Conservation (phyloP, 148 eudicot species). For the Amaranthus palmeri region DNA sequence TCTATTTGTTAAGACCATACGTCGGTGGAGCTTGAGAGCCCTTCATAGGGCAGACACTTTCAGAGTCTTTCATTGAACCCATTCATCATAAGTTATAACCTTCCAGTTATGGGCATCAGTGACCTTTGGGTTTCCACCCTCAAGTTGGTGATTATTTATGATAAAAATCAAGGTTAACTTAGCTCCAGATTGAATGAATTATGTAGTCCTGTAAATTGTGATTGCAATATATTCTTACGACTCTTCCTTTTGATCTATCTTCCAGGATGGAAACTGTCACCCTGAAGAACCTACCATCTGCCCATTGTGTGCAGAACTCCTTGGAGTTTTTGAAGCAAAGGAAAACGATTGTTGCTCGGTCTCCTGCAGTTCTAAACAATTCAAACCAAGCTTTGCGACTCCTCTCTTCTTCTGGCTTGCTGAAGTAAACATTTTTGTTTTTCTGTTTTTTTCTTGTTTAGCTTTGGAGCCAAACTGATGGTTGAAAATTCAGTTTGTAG, state of each 20-base stretch:
- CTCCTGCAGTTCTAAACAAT: conserved; percentile 75
- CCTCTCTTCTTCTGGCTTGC: conserved; percentile 59
- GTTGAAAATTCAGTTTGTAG: background rate
- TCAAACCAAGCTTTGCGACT: conserved; percentile 78
- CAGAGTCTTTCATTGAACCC: background rate
- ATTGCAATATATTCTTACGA: background rate
- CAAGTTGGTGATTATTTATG: background rate
- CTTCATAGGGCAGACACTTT: background rate
- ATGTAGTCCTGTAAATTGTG: background rate
- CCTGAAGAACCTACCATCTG: conserved; percentile 59
- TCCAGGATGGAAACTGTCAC: conserved; percentile 62
- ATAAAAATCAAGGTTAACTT: background rate
- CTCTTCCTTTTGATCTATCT: background rate
- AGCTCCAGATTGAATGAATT: background rate
- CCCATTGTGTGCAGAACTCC: conserved; percentile 69
- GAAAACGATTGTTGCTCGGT: conserved; percentile 61
- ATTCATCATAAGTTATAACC: background rate
- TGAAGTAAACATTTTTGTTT: conserved; percentile 29
- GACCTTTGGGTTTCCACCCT: background rate
- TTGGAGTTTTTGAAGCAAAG: conserved; percentile 73
- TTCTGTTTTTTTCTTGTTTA: background rate
- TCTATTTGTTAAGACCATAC: background rate
- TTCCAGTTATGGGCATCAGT: background rate
- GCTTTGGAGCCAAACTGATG: background rate
- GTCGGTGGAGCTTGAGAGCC: background rate